Evolutionary conservation across 1,139 yeast genomes (phyloP).

Genomic region (Candida neerlandica): DNA sequence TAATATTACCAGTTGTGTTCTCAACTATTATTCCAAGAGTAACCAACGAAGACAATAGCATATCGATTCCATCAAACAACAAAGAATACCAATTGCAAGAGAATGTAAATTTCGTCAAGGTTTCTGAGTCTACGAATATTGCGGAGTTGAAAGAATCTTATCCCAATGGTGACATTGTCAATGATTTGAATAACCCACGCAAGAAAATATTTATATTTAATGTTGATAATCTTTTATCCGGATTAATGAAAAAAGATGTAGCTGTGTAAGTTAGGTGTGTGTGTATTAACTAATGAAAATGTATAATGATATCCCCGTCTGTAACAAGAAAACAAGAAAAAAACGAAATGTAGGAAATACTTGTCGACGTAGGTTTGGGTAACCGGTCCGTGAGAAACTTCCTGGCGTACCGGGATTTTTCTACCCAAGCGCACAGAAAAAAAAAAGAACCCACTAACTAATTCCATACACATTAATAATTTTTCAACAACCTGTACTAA

Average conservation of each 20-base stretch:
- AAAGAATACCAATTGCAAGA: neutral
- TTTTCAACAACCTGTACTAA: too few species aligned
- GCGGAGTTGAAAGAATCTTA: conserved; percentile 2
- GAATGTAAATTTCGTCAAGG: neutral
- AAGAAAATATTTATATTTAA: conserved; percentile 11
- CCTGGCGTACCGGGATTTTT: too few species aligned
- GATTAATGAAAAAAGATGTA: neutral
- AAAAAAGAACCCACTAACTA: too few species aligned
- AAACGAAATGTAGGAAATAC: too few species aligned
- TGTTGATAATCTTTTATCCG: conserved; percentile 5
- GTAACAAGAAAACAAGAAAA: too few species aligned
- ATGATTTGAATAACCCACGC: conserved; percentile 10
- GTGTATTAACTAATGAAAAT: neutral
- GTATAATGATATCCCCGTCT: neutral
- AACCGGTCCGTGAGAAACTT: too few species aligned
- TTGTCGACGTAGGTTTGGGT: too few species aligned
- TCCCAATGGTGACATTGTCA: conserved; percentile 12
- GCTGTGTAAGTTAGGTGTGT: neutral
- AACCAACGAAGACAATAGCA: neutral
- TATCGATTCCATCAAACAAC: neutral
- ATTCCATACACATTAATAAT: too few species aligned
- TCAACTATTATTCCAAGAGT: neutral
- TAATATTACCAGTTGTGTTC: neutral
- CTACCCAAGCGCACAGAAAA: too few species aligned
- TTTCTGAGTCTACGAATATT: neutral